Evolutionary conservation across 2,329 filamentous ascomycete genomes (phyloP).

Genomic region (Neofusicoccum kwambonambiense): DNA sequence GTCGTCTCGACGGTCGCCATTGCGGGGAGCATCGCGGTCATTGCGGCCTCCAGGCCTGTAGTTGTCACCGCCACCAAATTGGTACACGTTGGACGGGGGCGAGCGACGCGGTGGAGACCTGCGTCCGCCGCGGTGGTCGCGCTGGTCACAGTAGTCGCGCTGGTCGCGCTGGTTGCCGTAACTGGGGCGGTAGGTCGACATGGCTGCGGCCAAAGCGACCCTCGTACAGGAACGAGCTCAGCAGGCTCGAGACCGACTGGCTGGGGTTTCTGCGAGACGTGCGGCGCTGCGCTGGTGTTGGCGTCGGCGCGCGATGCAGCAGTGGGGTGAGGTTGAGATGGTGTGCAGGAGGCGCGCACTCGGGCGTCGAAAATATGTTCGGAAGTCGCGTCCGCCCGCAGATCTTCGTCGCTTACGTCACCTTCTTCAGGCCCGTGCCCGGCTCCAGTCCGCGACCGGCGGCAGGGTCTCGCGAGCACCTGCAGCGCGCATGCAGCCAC

Average conservation of each 20-base stretch:
- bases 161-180: constrained; percentile 10
- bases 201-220: neutral
- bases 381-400: constrained; percentile 10
- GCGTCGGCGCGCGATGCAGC: neutral
- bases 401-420: constrained; percentile 15
- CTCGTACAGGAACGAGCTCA: neutral
- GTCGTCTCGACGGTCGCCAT: constrained; percentile 22
- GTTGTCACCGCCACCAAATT: constrained; percentile 24
- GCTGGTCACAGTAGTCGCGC: constrained; percentile 2
- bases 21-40: constrained; percentile 20
- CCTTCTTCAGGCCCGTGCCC: constrained; percentile 2
- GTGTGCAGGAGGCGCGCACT: neutral
- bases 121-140: constrained; percentile 4
- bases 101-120: constrained; percentile 14
- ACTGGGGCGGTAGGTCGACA: constrained; percentile 18
- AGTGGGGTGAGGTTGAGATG: neutral
- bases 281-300: neutral
- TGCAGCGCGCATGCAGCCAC: neutral
- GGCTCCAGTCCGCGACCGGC: neutral
- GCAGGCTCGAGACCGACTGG: neutral
- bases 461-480: neutral
- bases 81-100: constrained; percentile 10
- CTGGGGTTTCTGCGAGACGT: neutral
- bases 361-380: constrained; percentile 17
- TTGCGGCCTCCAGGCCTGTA: constrained; percentile 27